Percentiles rank a stretch among this genome's conserved stretches.
Evolutionary conservation across 2,329 filamentous ascomycete genomes (phyloP).

Genomic region (Lecanicillium sp.): DNA sequence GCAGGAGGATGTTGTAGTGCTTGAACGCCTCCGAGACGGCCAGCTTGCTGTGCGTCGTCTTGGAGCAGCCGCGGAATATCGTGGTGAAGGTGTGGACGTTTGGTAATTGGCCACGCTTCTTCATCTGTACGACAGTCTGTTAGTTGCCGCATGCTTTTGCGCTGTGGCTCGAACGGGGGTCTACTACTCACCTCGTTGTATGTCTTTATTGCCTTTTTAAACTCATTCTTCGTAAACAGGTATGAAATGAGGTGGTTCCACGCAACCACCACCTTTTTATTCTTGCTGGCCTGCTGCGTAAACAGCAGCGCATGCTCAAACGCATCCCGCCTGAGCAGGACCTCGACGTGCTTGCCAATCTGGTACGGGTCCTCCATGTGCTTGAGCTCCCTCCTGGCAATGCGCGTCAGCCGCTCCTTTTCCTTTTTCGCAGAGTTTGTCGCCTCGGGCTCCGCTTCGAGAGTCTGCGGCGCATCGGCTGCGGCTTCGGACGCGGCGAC

Average conservation of each 20-base stretch:
- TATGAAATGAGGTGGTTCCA: conserved; percentile 86
- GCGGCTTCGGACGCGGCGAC: conserved; percentile 3
- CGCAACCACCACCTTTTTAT: conserved; percentile 59
- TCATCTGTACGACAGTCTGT: conserved; percentile 59
- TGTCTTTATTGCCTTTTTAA: conserved; percentile 65
- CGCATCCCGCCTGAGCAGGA: conserved; percentile 49
- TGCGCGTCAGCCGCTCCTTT: conserved; percentile 24
- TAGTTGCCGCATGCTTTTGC: conserved; percentile 3
- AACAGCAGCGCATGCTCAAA: conserved; percentile 61
- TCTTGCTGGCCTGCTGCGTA: conserved; percentile 60
- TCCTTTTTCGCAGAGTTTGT: conserved; percentile 12
- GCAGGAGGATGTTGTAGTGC: conserved; percentile 69
- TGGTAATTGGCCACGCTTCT: conserved; percentile 77
- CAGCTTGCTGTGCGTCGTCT: conserved; percentile 47
- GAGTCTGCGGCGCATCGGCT: conserved; percentile 12
- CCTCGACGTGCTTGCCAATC: conserved; percentile 60
- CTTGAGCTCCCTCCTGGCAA: conserved; percentile 48
- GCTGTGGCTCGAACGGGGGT: too few relatives aligned
- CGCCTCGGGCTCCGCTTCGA: too few relatives aligned
- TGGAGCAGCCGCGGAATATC: conserved; percentile 67
- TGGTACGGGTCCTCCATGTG: conserved; percentile 64
- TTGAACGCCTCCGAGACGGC: conserved; percentile 62
- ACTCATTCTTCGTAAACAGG: conserved; percentile 50
- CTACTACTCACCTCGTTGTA: conserved; percentile 67
- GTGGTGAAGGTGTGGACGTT: conserved; percentile 79